These are phyloP conservation scores for Senna tora DNA, from an alignment of 306 rosid genomes.

Conservation along the genomic window DNA sequence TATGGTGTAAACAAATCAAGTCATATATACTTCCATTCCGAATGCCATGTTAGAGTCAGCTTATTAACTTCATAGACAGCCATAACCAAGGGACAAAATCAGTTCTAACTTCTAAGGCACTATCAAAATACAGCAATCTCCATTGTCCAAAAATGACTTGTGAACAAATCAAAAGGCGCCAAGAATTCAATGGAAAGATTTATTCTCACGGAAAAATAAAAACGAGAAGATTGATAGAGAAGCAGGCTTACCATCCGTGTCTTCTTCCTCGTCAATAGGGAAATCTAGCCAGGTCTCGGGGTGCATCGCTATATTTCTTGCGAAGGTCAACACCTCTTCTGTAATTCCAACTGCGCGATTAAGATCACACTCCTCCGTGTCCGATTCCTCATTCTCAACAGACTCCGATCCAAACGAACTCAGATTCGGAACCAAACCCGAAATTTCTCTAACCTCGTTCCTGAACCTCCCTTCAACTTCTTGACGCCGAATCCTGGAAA, in stretches of 20 bases:
- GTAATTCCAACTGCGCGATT: constrained; percentile 66
- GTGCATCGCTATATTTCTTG: constrained; percentile 89
- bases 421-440: constrained; percentile 39
- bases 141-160: not conserved
- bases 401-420: constrained; percentile 30
- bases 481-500: constrained; percentile 11
- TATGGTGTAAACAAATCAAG: constrained; percentile 4
- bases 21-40: not conserved
- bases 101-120: not conserved
- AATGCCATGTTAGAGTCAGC: not conserved
- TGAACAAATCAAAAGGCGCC: not conserved
- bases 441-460: not conserved
- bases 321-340: constrained; percentile 82
- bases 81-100: not conserved
- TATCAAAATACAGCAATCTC: not conserved
- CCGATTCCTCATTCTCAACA: constrained; percentile 32
- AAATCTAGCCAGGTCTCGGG: constrained; percentile 99
- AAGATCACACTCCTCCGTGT: constrained; percentile 38
- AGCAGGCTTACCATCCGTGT: constrained; percentile 62
- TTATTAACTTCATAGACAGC: not conserved
- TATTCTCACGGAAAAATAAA: not conserved
- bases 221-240: not conserved
- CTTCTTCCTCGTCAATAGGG: constrained; percentile 90
- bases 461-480: not conserved
- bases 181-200: not conserved